Evolutionary conservation across 1,284 basidiomycete genomes (phyloP), one percentile per base, ranked within the genome.

Genomic region (Omphalotus olearius): DNA sequence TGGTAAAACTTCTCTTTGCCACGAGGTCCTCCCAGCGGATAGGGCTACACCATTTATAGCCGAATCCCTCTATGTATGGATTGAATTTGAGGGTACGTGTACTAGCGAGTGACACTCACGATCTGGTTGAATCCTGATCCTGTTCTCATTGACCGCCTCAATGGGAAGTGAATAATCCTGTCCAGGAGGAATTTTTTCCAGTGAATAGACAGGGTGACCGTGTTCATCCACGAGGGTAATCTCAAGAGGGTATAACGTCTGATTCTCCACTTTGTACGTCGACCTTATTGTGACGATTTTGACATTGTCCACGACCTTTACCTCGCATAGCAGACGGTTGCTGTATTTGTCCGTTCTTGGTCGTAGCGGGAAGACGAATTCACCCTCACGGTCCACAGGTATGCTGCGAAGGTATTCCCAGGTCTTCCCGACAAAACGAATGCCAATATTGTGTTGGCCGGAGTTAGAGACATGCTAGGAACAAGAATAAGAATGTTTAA

Each of bases 281-380:
- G 97, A 99, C 37, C 95, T 81, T 60, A 99, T 81, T 1, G 93
- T 98, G 57, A 99, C 91, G 55, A 97, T 72, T 74, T 99, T 99
- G 66, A 97, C 88, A 62, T 95, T 98, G 66, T 97, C 86, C 62
- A 91, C 80, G 26, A 99, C 84, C 59, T 83, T 87, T 57, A 99
- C 86, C 60, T 98, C 95, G 66, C 92, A 97, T 18, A 97, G 78
- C 39, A 99, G 67, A 37, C 94, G 88, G 65, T 92, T 85, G 3
- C 83, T 79, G 53, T 91, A 85, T 65, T 88, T 88, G 38, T 82
- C 82, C 14, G 72, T 76, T 58, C 85, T 80, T 6, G 97, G 95
- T 6, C 92, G 84, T 30, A 99, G 75, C 5, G 85, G 81, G 65
- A 96, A 93, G 13, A 91, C 79, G 63, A 85, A 95, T 68, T 98